Conservation (phyloP, 768 basidiomycete genomes). For the Amanita pseudoporphyria region DNA sequence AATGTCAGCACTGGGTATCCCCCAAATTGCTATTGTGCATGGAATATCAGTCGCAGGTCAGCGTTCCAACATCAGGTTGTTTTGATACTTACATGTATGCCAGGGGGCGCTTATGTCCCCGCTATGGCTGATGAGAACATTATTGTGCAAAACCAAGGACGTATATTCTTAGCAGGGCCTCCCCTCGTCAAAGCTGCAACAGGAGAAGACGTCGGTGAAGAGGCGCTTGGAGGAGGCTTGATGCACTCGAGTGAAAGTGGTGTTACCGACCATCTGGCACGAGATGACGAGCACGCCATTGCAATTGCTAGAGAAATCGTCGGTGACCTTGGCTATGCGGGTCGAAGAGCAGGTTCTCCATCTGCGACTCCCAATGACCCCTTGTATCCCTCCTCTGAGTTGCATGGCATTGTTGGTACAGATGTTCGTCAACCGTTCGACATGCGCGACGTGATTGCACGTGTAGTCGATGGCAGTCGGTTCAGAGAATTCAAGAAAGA, state of each 20-base stretch:
- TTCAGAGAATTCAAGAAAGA: conserved; percentile 97
- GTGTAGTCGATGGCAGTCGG: conserved; percentile 83
- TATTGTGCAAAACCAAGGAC: conserved; percentile 85
- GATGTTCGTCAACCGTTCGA: conserved; percentile 86
- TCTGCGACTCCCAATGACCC: conserved; percentile 56
- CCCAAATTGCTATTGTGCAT: conserved; percentile 89
- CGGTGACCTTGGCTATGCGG: conserved; percentile 64
- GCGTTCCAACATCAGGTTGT: conserved; percentile 1
- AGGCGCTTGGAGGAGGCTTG: conserved; percentile 80
- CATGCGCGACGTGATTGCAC: conserved; percentile 89
- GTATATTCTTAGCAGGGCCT: conserved; percentile 90
- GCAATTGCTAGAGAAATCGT: conserved; percentile 69
- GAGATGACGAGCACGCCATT: conserved; percentile 80
- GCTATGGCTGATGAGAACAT: conserved; percentile 96
- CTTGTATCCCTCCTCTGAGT: conserved; percentile 67
- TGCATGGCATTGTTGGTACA: conserved; percentile 88
- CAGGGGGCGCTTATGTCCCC: conserved; percentile 88
- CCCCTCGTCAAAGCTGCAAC: conserved; percentile 93
- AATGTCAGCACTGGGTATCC: conserved; percentile 87
- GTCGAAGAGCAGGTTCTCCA: conserved; percentile 44
- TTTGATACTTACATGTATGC: conserved; percentile 3
- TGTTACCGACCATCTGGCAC: conserved; percentile 82
- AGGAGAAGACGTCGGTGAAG: conserved; percentile 88
- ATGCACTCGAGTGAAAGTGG: conserved; percentile 93
- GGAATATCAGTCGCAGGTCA: conserved; percentile 87